Evolutionary conservation across 192 early-diverging fungal species (phyloP), one percentile per base, ranked within the genome.

Genomic region (Umbelopsis sp.): DNA sequence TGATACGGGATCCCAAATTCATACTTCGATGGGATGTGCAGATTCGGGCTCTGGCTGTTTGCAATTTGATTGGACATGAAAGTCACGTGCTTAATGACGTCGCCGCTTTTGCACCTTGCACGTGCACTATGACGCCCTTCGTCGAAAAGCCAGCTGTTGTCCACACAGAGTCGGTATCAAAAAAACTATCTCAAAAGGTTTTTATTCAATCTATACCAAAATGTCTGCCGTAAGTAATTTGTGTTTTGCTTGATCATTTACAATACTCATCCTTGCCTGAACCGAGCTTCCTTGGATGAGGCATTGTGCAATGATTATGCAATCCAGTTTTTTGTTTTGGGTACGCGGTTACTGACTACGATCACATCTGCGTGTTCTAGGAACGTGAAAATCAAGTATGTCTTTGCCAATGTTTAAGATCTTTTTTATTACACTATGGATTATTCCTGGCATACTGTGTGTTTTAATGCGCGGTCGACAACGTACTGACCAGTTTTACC

Each of bases 341-440:
- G 14, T n/a, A 62, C 56, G 56, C 56, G 56, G 56, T 62, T 62
- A 62, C 56, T 62, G 56, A 62, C 56, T 26, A 62, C 17, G 56
- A 62, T 34, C 56, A 14, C 56, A 62, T 62, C 56, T 62, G 31
- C 32, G 26, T 32, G 47, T 62, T 34, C 16, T 62, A 62, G 56
- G 56, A 62, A 62, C 56, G 56, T 62, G 56, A 62, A 62, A 62
- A 62, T 62, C 56, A 62, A 62, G 56, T 62, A 62, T 34, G 56
- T 62, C 31, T 32, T 14, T 16, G 29, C 26, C 26, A 32, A 26
- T 53, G 24, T 0, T 53, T 17, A 34, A 62, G 20, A 29, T 17
- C 29, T 36, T 49, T 49, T 49, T 49, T 4, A 21, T 9, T n/a
- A 0, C 3, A 49, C 10, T 4, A 21, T 12, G 47, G 47, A 49